phyloP scores from a whole-genome alignment of 352 stramenopile genomes.

The Hyaloperonospora arabidopsidis region DNA sequence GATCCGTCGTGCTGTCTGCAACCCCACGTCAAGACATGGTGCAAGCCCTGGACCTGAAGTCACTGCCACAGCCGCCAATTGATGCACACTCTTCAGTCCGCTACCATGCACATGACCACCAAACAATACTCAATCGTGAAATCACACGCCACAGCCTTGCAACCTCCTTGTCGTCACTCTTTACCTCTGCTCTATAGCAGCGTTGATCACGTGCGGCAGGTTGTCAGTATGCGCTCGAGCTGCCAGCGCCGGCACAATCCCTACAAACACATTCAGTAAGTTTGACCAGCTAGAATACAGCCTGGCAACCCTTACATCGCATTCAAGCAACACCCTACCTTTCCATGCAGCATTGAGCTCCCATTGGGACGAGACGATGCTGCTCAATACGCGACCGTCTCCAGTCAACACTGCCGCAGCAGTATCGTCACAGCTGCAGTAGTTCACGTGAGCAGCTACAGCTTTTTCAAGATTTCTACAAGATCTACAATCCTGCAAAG shows the following conservation, averaged over 20 bases:
- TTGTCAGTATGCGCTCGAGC: slow-evolving; percentile 91
- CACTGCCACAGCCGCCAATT: slow-evolving; percentile 93
- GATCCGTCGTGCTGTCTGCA: slow-evolving; percentile 71
- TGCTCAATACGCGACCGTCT: slow-evolving; percentile 88
- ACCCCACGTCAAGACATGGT: slow-evolving; percentile 94
- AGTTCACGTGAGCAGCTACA: not conserved
- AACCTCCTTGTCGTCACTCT: not conserved
- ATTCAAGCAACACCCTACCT: slow-evolving; percentile 25
- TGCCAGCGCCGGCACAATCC: slow-evolving; percentile 94
- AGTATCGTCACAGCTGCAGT: slow-evolving; percentile 90
- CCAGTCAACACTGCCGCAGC: slow-evolving; percentile 84
- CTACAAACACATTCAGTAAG: slow-evolving; percentile 26
- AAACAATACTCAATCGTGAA: too few relatives aligned
- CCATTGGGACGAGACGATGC: slow-evolving; percentile 91
- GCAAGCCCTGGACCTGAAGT: slow-evolving; percentile 95
- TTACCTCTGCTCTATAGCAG: slow-evolving; percentile 85
- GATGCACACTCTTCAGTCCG: slow-evolving; percentile 48
- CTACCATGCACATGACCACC: slow-evolving; percentile 17
- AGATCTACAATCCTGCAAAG: not conserved
- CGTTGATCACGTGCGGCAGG: slow-evolving; percentile 90
- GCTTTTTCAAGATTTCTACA: not conserved
- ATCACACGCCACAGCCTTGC: not conserved
- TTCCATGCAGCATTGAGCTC: slow-evolving; percentile 82
- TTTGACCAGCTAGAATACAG: too few relatives aligned
- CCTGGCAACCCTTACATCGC: not conserved